Evolutionary conservation across 306 rosid species (phyloP).

Genomic region (Glycine latifolia): DNA sequence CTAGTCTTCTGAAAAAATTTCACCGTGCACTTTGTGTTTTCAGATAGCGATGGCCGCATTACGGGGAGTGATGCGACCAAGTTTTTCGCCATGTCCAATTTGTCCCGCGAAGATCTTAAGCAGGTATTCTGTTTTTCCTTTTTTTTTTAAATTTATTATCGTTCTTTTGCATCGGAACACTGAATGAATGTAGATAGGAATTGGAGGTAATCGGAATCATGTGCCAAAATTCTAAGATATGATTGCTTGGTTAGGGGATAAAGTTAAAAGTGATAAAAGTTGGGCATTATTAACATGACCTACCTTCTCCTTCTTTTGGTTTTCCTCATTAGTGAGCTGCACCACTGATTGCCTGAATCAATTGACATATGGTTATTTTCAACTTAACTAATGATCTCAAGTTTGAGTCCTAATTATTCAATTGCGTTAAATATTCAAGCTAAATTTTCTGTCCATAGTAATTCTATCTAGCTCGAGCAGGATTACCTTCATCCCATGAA

Average conservation of each 20-base stretch:
- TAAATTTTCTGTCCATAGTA: background rate
- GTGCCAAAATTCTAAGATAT: background rate
- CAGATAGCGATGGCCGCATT: slow-evolving; percentile 93
- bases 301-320: background rate
- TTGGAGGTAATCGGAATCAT: background rate
- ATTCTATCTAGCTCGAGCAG: background rate
- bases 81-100: slow-evolving; percentile 80
- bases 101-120: slow-evolving; percentile 89
- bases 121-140: slow-evolving; percentile 59
- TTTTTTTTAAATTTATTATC: background rate
- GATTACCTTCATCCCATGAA: background rate
- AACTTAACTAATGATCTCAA: background rate
- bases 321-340: background rate
- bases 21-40: slow-evolving; percentile 10
- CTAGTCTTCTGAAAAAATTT: too few species aligned
- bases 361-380: background rate
- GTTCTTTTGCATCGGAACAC: background rate
- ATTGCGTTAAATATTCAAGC: background rate
- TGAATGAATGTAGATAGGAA: background rate
- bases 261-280: background rate
- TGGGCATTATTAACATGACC: background rate
- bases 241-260: slow-evolving; percentile 5
- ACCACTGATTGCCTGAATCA: background rate
- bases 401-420: too few species aligned
- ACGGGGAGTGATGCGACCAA: slow-evolving; percentile 84